Evolutionary conservation across 805 yeast species (phyloP).

Genomic region (Candida pseudofarinosa): DNA sequence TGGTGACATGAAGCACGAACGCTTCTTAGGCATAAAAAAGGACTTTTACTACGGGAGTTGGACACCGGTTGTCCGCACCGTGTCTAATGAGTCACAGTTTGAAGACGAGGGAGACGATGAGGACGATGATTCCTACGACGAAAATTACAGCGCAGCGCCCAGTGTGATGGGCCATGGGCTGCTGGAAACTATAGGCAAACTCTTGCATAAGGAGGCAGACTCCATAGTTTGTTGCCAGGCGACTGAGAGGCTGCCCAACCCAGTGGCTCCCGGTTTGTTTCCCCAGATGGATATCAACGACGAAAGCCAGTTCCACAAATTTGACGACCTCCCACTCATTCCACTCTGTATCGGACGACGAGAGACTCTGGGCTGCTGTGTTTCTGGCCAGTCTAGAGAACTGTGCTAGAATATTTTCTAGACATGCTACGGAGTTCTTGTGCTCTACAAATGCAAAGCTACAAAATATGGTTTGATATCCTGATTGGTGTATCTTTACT

Average conservation of each 20-base stretch:
- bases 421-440: too few species aligned
- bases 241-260: conserved; percentile 9
- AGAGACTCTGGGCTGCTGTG: background rate
- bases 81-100: background rate
- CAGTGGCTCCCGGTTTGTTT: conserved; percentile 34
- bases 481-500: too few species aligned
- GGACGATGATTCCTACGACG: conserved; percentile 5
- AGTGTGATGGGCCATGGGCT: background rate
- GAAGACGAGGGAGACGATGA: conserved; percentile 10
- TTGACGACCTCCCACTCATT: conserved; percentile 23
- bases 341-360: conserved; percentile 19
- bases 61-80: background rate
- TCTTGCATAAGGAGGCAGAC: background rate
- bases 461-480: too few species aligned
- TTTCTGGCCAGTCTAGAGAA: too few species aligned
- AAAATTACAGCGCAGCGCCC: background rate
- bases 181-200: background rate
- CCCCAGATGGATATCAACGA: conserved; percentile 28
- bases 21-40: background rate
- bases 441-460: too few species aligned
- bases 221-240: background rate
- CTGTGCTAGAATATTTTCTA: too few species aligned
- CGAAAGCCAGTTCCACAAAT: conserved; percentile 19
- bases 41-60: background rate
- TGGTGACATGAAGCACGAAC: background rate